Base-by-base conservation (phyloP, 2,329 filamentous ascomycete genomes). In the Ophiostoma montium region DNA sequence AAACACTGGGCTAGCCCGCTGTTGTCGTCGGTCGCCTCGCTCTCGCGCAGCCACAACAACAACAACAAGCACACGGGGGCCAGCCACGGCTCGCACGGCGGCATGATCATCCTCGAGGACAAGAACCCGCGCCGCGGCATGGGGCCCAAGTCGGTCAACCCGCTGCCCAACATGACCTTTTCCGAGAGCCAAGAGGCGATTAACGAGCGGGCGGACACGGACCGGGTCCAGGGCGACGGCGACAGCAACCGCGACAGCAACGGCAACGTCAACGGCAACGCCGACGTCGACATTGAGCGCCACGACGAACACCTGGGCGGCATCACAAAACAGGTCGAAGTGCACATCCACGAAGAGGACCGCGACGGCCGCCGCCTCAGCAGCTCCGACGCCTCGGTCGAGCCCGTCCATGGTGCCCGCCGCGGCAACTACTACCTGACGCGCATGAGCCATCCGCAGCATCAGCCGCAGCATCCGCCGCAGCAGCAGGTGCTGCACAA, bases 141-240 rank as follows among this genome's bases (percentile, higher is more conserved):
- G 52, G 58, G 60, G 1, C 58, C 57, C 11, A 54, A 56, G 9
- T 60, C 56, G 12, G 53, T 56, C 30, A 54, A 61, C 48, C 58
- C 59, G 1, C 52, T 62, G 8, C 57, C 59, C n/a, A 53, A 58
- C 32, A 53, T 60, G 32, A 57, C 57, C 3, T 51, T 57, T 27
- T 56, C 54, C 47, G 56, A 54, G 48, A 60, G 58, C 54, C 57
- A 61, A 38, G 59, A 61, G 54, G 38, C 50, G 32, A 61, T 60
- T 36, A 49, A 52, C 39, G n/a, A 41, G 49, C 44, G 50, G 33
- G 39, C n/a, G n/a, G n/a, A n/a, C n/a, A n/a, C n/a, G n/a, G n/a
- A n/a, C n/a, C n/a, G n/a, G n/a, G n/a, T n/a, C n/a, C 35, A 47
- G 31, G 19, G 15, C 9, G 30, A 47, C 7, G n/a, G 12, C 3